Evolutionary conservation across 1,284 basidiomycete genomes (phyloP).

Genomic region (Fereydounia khargensis): DNA sequence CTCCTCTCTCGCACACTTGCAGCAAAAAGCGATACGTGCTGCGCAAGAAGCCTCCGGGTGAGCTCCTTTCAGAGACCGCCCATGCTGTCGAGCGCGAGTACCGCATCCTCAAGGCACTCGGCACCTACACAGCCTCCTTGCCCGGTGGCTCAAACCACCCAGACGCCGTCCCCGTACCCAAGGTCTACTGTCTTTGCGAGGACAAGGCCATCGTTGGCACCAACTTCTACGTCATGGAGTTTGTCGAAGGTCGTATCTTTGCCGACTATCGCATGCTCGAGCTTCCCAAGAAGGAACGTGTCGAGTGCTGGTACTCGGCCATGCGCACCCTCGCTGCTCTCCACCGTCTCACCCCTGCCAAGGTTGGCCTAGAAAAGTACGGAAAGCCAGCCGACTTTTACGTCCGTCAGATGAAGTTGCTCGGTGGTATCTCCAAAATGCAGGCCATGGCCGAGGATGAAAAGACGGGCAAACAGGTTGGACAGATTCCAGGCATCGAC

Average conservation of each 20-base stretch:
- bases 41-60: slow-evolving; percentile 88
- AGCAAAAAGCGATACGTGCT: slow-evolving; percentile 75
- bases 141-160: slow-evolving; percentile 21
- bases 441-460: slow-evolving; percentile 71
- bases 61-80: slow-evolving; percentile 79
- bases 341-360: slow-evolving; percentile 69
- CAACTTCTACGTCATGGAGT: slow-evolving; percentile 94
- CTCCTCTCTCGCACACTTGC: too few relatives aligned
- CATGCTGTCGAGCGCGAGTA: slow-evolving; percentile 94
- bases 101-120: slow-evolving; percentile 68
- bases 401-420: slow-evolving; percentile 83
- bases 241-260: slow-evolving; percentile 81
- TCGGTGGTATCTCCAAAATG: slow-evolving; percentile 70
- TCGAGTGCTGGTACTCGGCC: slow-evolving; percentile 62
- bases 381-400: slow-evolving; percentile 80
- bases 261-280: slow-evolving; percentile 71
- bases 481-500: slow-evolving; percentile 68
- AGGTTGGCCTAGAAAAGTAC: slow-evolving; percentile 73
- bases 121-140: slow-evolving; percentile 14
- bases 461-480: slow-evolving; percentile 64
- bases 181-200: slow-evolving; percentile 71
- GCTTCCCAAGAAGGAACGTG: slow-evolving; percentile 63
- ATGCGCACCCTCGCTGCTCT: slow-evolving; percentile 70
- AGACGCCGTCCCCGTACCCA: slow-evolving; percentile 74
- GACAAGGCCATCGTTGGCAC: slow-evolving; percentile 77